Percentiles rank a stretch among this genome's conserved stretches.
phyloP scores from a whole-genome alignment of 2,329 filamentous ascomycete genomes.

The Stromatinia cepivora region DNA sequence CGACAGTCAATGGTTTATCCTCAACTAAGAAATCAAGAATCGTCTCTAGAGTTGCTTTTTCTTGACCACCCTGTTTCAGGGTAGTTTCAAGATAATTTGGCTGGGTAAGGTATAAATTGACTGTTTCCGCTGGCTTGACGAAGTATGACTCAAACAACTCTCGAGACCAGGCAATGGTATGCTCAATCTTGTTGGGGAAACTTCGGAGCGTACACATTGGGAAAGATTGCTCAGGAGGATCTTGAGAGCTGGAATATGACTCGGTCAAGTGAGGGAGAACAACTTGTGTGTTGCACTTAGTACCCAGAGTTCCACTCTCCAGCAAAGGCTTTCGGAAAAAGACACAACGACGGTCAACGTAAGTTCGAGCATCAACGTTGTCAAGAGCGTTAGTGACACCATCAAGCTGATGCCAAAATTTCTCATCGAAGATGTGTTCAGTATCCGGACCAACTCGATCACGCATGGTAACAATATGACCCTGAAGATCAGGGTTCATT shows the following conservation, averaged over 20 bases:
- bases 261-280: conserved; percentile 89
- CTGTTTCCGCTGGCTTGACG: conserved; percentile 88
- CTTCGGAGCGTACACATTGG: conserved; percentile 97
- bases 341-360: conserved; percentile 93
- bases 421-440: conserved; percentile 90
- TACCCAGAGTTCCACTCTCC: conserved; percentile 96
- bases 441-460: conserved; percentile 91
- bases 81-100: conserved; percentile 86
- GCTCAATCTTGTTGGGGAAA: conserved; percentile 97
- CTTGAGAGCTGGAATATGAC: conserved; percentile 95
- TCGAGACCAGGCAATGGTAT: conserved; percentile 97
- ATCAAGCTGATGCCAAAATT: conserved; percentile 84
- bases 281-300: conserved; percentile 98
- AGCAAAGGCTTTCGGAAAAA: conserved; percentile 97
- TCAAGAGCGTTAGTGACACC: conserved; percentile 96
- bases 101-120: conserved; percentile 90
- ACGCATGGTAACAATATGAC: conserved; percentile 81
- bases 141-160: conserved; percentile 95
- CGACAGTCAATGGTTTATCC: conserved; percentile 87
- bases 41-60: conserved; percentile 89
- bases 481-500: conserved; percentile 92
- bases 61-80: conserved; percentile 89
- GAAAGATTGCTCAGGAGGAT: conserved; percentile 97
- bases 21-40: conserved; percentile 88
- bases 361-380: conserved; percentile 95